phyloP scores from a whole-genome alignment of 2,329 filamentous ascomycete species.

The Nemania serpens region DNA sequence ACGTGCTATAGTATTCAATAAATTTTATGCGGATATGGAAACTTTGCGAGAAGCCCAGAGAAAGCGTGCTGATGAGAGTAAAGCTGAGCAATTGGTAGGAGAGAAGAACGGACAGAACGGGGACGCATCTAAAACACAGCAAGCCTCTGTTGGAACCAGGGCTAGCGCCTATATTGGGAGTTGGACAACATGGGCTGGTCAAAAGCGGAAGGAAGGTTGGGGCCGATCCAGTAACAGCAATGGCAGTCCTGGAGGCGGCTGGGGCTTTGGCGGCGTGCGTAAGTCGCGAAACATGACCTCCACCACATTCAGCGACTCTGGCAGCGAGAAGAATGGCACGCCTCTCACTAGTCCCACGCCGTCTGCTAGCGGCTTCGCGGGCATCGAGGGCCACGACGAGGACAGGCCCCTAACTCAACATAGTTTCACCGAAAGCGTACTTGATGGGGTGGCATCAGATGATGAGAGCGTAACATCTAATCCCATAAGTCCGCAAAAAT shows the following conservation, averaged over 20 bases:
- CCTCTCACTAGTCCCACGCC: slow-evolving; percentile 42
- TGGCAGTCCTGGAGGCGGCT: slow-evolving; percentile 39
- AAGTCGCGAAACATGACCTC: slow-evolving; percentile 38
- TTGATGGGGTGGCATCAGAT: slow-evolving; percentile 44
- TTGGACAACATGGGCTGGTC: slow-evolving; percentile 72
- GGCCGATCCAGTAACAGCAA: slow-evolving; percentile 47
- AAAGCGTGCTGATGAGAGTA: slow-evolving; percentile 62
- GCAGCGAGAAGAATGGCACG: slow-evolving; percentile 42
- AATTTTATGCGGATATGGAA: slow-evolving; percentile 89
- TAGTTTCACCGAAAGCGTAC: slow-evolving; percentile 52
- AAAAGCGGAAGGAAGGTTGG: slow-evolving; percentile 68
- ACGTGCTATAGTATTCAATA: slow-evolving; percentile 66
- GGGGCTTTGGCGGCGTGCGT: slow-evolving; percentile 42
- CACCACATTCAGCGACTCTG: slow-evolving; percentile 33
- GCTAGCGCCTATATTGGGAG: slow-evolving; percentile 69
- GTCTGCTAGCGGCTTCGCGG: slow-evolving; percentile 46
- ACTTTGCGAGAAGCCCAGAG: slow-evolving; percentile 74
- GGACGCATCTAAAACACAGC: slow-evolving; percentile 51
- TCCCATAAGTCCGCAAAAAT: slow-evolving; percentile 34
- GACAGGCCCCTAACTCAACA: slow-evolving; percentile 45
- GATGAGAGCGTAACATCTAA: slow-evolving; percentile 35
- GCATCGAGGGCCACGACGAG: slow-evolving; percentile 36
- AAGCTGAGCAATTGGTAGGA: slow-evolving; percentile 35
- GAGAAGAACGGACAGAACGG: slow-evolving; percentile 38
- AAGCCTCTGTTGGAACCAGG: slow-evolving; percentile 57